Evolutionary conservation across 225 moss, liverwort and hornwort genomes (phyloP).

Genomic region (Bryoerythrophyllum caledonicum): DNA sequence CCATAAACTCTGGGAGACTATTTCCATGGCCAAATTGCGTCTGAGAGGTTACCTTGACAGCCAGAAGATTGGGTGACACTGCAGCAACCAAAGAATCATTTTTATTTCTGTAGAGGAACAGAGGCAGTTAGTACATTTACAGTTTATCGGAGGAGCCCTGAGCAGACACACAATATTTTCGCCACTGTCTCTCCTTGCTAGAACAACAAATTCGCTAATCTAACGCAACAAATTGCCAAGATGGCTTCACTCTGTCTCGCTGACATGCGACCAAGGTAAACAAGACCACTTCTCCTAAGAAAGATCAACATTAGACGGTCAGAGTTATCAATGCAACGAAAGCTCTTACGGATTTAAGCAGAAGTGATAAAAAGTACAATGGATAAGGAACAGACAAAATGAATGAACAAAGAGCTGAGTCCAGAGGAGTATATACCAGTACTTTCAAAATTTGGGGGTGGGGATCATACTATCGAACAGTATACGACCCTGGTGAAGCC

Average conservation of each 20-base stretch:
- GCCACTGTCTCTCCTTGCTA: not conserved
- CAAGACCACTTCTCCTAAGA: constrained; percentile 8
- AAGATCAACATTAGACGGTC: not conserved
- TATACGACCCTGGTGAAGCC: constrained; percentile 80
- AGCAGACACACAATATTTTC: constrained; percentile 3
- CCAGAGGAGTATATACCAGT: constrained; percentile 41
- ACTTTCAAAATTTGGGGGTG: constrained; percentile 43
- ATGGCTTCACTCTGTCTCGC: not conserved
- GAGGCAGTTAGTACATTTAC: constrained; percentile 18
- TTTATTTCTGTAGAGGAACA: constrained; percentile 8
- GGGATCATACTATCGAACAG: constrained; percentile 75
- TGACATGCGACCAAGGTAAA: not conserved
- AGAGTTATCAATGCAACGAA: not conserved
- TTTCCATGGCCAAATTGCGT: not conserved
- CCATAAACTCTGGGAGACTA: not conserved
- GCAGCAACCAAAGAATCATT: constrained; percentile 6
- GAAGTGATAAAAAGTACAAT: not conserved
- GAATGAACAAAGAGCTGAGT: constrained; percentile 33
- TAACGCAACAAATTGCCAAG: constrained; percentile 9
- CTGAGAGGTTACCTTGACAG: not conserved
- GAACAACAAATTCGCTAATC: not conserved
- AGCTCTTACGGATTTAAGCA: constrained; percentile 13
- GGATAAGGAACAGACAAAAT: constrained; percentile 11
- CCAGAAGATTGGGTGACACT: not conserved
- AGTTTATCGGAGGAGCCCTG: not conserved